Base-by-base conservation (phyloP, 1,139 yeast species). In the Geotrichum macrosporum region DNA sequence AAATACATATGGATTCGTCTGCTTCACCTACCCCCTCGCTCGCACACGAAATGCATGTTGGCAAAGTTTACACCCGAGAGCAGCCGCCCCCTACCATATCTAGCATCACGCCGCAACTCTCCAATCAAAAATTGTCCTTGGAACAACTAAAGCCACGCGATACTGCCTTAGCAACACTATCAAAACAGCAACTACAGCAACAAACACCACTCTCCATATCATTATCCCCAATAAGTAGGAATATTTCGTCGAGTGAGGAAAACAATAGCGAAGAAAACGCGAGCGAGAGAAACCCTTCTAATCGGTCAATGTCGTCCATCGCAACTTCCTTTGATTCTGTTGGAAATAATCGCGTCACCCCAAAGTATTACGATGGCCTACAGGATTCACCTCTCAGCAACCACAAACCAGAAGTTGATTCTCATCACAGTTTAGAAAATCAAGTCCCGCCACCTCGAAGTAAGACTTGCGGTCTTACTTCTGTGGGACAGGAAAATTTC, bases 241-340 rank as follows among this genome's bases (percentile, higher is more conserved):
- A 42, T 31, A 46, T 41, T 10, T 47, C 50, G 18, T 41, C 50
- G 12, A 42, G 50, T 19, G 50, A 45, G 20, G 48, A 45, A 39
- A 45, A 35, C 15, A 45, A 45, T 26, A 39, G 44, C 33, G 50
- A 47, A 30, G 46, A 38, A 32, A 47, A 36, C 36, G 22, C 18
- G 31, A 41, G 50, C 26, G 46, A 41, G 20, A 26, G 36, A 33
- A 33, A 42, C 27, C 40, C 47, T 6, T 48, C 49, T 12, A 43
- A 41, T 19, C 50, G 51, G 33, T 55, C 57, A 41, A 55, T 55
- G 57, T 53, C 56, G 16, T 54, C 57, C n/a, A 39, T 54, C 20
- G 57, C 58, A 29, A 53, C 57, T 19, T 54, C 57, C 15, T 47
- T 50, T 12, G 57, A 54, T 16, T 54, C 56, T 10, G 44, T 35